A percentile compares a stretch with the other conserved stretches of the same genome.
These are phyloP conservation scores for Pestalotiopsis sp. DNA, from an alignment of 2,329 filamentous ascomycete species.

Conservation along the genomic window DNA sequence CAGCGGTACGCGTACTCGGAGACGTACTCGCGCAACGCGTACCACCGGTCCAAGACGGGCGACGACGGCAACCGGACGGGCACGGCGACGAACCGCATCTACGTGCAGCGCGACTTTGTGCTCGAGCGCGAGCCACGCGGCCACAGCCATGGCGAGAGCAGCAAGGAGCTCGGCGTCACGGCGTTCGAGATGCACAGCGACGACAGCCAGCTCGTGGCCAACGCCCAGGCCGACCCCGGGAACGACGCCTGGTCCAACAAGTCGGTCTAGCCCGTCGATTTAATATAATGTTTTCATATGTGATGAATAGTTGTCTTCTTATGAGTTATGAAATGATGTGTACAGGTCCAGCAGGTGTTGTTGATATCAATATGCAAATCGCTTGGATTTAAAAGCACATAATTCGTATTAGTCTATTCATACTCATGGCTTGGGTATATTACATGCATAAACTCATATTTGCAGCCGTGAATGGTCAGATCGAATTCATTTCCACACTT, in stretches of 20 bases:
- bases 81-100: not conserved
- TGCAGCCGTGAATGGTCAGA: no score
- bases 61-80: not conserved
- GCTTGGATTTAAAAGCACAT: no score
- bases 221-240: slow-evolving; percentile 1
- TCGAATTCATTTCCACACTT: no score
- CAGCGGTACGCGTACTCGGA: slow-evolving; percentile 1
- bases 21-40: not conserved
- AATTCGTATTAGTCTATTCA: no score
- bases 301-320: not conserved
- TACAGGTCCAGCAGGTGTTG: not conserved
- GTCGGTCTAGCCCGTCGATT: not conserved
- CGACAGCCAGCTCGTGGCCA: not conserved
- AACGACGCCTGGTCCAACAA: slow-evolving; percentile 1
- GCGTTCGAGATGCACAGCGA: slow-evolving; percentile 7
- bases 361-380: no score
- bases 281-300: not conserved
- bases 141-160: no score
- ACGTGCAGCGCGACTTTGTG: not conserved
- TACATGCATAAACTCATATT: no score
- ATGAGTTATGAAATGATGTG: not conserved
- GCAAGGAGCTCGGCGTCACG: not conserved
- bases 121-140: not conserved
- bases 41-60: not conserved
- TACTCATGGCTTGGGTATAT: no score